Percentiles rank a stretch among this genome's conserved stretches.
Evolutionary conservation across 495 filamentous ascomycete genomes (phyloP).

Genomic region (Cercophora scortea): DNA sequence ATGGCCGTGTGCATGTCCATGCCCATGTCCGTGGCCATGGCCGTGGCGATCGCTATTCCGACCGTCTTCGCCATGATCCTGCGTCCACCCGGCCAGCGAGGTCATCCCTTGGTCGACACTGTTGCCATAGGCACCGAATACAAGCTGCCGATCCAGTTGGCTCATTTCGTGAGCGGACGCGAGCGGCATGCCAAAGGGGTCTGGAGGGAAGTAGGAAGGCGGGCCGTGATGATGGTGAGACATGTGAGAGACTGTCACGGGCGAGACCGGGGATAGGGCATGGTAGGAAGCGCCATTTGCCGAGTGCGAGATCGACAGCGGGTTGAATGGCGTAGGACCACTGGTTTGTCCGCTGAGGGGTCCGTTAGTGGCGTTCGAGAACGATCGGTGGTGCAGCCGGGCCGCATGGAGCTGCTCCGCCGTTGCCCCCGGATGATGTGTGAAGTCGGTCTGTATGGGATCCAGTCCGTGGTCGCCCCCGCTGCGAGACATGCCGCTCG

Average conservation of each 20-base stretch:
- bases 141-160: constrained; percentile 69
- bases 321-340: constrained; percentile 30
- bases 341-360: constrained; percentile 27
- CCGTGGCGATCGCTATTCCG: constrained; percentile 3
- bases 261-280: constrained; percentile 38
- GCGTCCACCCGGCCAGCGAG: constrained; percentile 15
- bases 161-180: constrained; percentile 34
- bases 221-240: constrained; percentile 25
- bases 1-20: not conserved
- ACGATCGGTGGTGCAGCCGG: constrained; percentile 30
- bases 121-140: constrained; percentile 69
- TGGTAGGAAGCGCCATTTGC: constrained; percentile 32
- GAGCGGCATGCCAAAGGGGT: constrained; percentile 32
- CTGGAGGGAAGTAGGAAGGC: constrained; percentile 38
- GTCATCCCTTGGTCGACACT: constrained; percentile 10
- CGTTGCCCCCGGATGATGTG: constrained; percentile 18
- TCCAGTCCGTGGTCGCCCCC: constrained; percentile 30
- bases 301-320: constrained; percentile 27
- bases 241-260: constrained; percentile 29
- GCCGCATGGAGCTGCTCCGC: constrained; percentile 26
- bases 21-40: constrained; percentile 6
- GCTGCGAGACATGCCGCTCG: constrained; percentile 28
- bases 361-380: constrained; percentile 18
- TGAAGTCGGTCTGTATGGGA: constrained; percentile 34
- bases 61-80: constrained; percentile 6